phyloP scores from a whole-genome alignment of 441 rosid species.

The Pelargonium myrrhifolium region DNA sequence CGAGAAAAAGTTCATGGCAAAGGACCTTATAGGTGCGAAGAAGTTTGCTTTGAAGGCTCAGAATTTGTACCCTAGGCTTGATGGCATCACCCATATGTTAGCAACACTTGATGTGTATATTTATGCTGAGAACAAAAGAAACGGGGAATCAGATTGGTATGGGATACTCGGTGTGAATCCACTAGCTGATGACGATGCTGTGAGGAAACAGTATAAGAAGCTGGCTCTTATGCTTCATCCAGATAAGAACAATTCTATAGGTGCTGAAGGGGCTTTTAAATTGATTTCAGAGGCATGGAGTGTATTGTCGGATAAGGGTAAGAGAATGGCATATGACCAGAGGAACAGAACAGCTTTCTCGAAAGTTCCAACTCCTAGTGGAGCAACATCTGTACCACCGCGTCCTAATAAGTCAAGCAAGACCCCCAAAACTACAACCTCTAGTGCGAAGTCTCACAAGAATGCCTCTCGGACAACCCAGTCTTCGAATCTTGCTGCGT shows the following conservation, averaged over 20 bases:
- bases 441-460: slow-evolving; percentile 28
- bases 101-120: slow-evolving; percentile 52
- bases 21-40: slow-evolving; percentile 65
- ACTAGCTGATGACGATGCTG: slow-evolving; percentile 55
- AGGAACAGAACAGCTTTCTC: slow-evolving; percentile 31
- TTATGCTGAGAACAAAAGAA: slow-evolving; percentile 55
- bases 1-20: slow-evolving; percentile 60
- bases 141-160: slow-evolving; percentile 79
- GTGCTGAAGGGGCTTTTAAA: slow-evolving; percentile 86
- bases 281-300: slow-evolving; percentile 80
- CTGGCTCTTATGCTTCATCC: slow-evolving; percentile 80
- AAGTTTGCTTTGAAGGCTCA: slow-evolving; percentile 79
- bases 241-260: slow-evolving; percentile 78
- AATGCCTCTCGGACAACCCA: slow-evolving; percentile 8
- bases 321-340: slow-evolving; percentile 54
- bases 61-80: slow-evolving; percentile 62
- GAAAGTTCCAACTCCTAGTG: slow-evolving; percentile 33
- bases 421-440: slow-evolving; percentile 23
- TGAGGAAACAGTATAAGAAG: slow-evolving; percentile 67
- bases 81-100: slow-evolving; percentile 62
- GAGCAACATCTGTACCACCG: slow-evolving; percentile 33
- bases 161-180: slow-evolving; percentile 64
- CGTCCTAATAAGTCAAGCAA: slow-evolving; percentile 44
- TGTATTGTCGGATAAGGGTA: slow-evolving; percentile 59
- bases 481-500: slow-evolving; percentile 13